Percentiles rank a stretch among this genome's conserved stretches.
Conservation (phyloP, 2,329 filamentous ascomycete species). For the Claviceps spartinae region DNA sequence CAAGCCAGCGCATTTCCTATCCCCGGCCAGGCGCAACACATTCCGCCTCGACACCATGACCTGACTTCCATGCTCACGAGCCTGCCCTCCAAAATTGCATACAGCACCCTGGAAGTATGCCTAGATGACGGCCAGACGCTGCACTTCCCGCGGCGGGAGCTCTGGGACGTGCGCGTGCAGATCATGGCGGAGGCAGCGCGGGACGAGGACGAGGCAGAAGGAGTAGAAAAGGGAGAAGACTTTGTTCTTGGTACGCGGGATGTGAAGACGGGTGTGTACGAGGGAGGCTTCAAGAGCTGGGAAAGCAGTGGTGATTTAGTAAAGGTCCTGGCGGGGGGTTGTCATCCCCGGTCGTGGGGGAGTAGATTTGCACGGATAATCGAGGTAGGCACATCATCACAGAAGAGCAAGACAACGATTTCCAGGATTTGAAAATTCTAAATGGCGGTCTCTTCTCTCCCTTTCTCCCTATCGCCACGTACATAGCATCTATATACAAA, state of each 20-base stretch:
- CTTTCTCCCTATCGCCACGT: not conserved
- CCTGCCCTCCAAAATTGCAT: conserved; percentile 64
- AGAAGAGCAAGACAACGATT: no score
- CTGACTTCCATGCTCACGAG: conserved; percentile 36
- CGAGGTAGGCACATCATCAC: conserved; percentile 31
- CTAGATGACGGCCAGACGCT: conserved; percentile 40
- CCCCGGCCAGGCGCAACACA: conserved; percentile 40
- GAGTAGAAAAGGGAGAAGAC: conserved; percentile 2
- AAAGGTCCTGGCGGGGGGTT: conserved; percentile 42
- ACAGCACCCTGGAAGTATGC: conserved; percentile 44
- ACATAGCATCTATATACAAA: not conserved
- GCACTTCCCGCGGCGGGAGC: conserved; percentile 55
- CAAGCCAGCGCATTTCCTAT: conserved; percentile 43
- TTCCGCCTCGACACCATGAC: conserved; percentile 39
- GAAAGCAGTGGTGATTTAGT: conserved; percentile 73
- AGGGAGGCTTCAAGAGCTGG: conserved; percentile 84
- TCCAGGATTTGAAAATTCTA: no score
- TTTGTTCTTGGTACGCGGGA: conserved; percentile 49
- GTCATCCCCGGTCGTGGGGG: conserved; percentile 19
- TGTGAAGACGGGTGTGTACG: conserved; percentile 69
- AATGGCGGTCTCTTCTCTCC: no score
- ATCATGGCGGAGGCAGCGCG: conserved; percentile 58
- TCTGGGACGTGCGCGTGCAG: conserved; percentile 72
- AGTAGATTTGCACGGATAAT: conserved; percentile 30
- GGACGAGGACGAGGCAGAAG: conserved; percentile 15